phyloP scores from a whole-genome alignment of 768 basidiomycete species.

The Vishniacozyma victoriae region DNA sequence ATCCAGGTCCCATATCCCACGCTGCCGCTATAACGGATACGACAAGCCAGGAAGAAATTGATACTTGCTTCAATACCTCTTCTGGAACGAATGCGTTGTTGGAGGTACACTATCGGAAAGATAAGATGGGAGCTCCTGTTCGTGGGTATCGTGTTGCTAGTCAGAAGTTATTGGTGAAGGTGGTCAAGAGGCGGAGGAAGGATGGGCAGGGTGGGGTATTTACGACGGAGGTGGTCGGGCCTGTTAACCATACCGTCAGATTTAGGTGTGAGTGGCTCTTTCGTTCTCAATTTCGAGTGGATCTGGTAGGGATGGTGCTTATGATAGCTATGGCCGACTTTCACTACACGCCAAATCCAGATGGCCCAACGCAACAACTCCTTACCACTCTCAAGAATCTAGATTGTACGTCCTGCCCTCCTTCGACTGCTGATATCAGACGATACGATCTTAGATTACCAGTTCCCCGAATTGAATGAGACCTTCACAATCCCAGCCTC shows the following conservation, averaged over 20 bases:
- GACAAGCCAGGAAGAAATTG: conserved; percentile 59
- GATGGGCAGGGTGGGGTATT: conserved; percentile 22
- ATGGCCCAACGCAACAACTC: conserved; percentile 65
- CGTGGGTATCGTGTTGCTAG: conserved; percentile 71
- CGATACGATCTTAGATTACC: conserved; percentile 64
- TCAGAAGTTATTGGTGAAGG: conserved; percentile 75
- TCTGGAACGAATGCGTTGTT: conserved; percentile 51
- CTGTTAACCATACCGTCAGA: conserved; percentile 72
- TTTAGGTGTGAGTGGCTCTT: conserved; percentile 68
- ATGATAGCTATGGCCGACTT: conserved; percentile 82
- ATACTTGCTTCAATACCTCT: conserved; percentile 60
- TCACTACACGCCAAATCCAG: conserved; percentile 70
- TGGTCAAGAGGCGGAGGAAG: conserved; percentile 63
- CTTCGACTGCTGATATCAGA: conserved; percentile 52
- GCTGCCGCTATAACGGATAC: conserved; percentile 63
- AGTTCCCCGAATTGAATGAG: conserved; percentile 62
- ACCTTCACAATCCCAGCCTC: conserved; percentile 47
- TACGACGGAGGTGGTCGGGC: conserved; percentile 54
- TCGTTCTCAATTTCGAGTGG: background rate
- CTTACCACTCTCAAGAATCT: conserved; percentile 68
- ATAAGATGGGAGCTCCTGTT: conserved; percentile 73
- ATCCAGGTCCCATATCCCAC: conserved; percentile 73
- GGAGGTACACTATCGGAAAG: conserved; percentile 69
- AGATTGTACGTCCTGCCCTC: conserved; percentile 59
- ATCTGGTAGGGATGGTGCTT: background rate